phyloP scores from a whole-genome alignment of 106 monocot genomes.

The Dendrobium officinale region DNA sequence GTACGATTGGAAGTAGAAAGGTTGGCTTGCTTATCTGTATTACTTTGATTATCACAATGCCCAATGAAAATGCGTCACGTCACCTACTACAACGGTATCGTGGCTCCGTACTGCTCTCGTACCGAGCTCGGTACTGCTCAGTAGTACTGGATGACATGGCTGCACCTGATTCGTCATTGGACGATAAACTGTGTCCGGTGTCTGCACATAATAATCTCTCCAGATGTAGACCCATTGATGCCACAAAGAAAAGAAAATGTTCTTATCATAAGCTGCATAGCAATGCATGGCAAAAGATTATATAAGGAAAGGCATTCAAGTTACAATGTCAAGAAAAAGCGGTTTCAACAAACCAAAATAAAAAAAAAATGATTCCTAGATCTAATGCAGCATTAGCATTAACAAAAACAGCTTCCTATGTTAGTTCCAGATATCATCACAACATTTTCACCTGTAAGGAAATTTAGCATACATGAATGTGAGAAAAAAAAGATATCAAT shows the following conservation, averaged over 20 bases:
- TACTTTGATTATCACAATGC: too few species aligned
- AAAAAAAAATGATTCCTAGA: slow-evolving; percentile 74
- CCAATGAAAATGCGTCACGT: too few species aligned
- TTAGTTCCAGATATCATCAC: slow-evolving; percentile 96
- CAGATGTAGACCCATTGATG: slow-evolving; percentile 56
- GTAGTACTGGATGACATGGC: too few species aligned
- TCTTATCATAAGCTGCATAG: slow-evolving; percentile 68
- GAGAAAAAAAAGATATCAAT: background rate
- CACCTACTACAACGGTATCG: too few species aligned
- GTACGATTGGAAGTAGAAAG: too few species aligned
- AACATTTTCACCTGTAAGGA: slow-evolving; percentile 67
- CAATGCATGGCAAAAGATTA: background rate
- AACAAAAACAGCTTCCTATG: slow-evolving; percentile 93
- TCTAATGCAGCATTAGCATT: slow-evolving; percentile 87
- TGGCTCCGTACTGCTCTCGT: too few species aligned
- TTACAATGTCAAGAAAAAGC: background rate
- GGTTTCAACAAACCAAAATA: slow-evolving; percentile 50
- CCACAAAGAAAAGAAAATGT: slow-evolving; percentile 71
- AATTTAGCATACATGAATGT: background rate
- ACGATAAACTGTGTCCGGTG: too few species aligned
- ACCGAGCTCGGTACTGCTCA: too few species aligned
- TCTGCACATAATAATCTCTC: too few species aligned
- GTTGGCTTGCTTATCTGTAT: too few species aligned
- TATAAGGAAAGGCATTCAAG: background rate
- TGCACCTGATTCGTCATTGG: too few species aligned